These are phyloP conservation scores for Cicer judaicum DNA, from an alignment of 306 rosid genomes.

Conservation along the genomic window DNA sequence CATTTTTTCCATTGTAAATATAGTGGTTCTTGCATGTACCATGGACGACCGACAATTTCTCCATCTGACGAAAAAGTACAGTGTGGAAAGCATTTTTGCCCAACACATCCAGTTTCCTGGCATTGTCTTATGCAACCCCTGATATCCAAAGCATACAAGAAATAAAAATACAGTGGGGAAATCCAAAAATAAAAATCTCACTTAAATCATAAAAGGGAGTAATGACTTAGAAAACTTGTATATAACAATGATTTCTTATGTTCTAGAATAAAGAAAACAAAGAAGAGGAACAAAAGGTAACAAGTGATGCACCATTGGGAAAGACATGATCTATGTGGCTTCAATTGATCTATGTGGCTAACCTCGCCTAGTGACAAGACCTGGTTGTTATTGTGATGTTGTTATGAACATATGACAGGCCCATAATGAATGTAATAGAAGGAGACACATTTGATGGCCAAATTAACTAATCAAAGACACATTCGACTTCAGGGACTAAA, in stretches of 20 bases:
- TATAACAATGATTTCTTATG: neutral
- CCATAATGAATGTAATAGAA: too few relatives aligned
- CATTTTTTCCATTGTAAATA: slow-evolving; percentile 75
- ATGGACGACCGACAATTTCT: slow-evolving; percentile 54
- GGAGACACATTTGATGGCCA: neutral
- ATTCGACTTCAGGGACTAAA: too few relatives aligned
- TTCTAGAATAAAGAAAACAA: neutral
- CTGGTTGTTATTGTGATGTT: slow-evolving; percentile 2
- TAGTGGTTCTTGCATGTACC: slow-evolving; percentile 79
- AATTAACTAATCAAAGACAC: neutral
- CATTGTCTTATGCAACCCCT: slow-evolving; percentile 71
- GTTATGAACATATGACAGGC: neutral
- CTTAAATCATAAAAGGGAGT: neutral
- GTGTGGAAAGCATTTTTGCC: slow-evolving; percentile 62
- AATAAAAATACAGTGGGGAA: neutral
- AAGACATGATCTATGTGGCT: neutral
- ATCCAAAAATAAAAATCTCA: neutral
- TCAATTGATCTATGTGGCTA: neutral
- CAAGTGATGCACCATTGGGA: neutral
- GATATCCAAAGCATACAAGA: slow-evolving; percentile 30
- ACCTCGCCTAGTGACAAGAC: neutral
- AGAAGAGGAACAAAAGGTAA: neutral
- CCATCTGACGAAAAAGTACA: slow-evolving; percentile 66
- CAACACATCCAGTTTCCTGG: slow-evolving; percentile 78
- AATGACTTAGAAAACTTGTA: neutral